These are phyloP conservation scores for Gamarada debralockiae DNA, from an alignment of 495 filamentous ascomycete genomes.

Conservation along the genomic window DNA sequence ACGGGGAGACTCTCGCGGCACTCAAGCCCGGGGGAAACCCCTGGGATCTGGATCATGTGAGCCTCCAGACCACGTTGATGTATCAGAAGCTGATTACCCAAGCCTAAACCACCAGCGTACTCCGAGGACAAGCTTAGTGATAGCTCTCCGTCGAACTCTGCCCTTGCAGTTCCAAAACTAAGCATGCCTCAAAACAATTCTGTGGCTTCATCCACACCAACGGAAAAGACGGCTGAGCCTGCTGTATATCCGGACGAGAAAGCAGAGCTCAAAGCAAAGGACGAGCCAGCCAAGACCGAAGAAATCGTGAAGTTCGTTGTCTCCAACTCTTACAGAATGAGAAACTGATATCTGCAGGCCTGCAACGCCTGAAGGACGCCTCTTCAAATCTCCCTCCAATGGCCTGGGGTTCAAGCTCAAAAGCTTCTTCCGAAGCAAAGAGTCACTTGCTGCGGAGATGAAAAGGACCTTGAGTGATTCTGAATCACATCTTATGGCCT, in stretches of 20 bases:
- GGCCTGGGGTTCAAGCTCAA: slow-evolving; percentile 18
- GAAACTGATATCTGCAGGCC: slow-evolving; percentile 9
- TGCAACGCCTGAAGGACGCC: slow-evolving; percentile 7
- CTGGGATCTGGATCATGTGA: not conserved
- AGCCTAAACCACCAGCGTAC: slow-evolving; percentile 17
- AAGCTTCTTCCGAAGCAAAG: slow-evolving; percentile 20
- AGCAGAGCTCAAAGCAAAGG: not conserved
- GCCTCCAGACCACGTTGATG: not conserved
- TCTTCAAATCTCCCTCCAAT: slow-evolving; percentile 17
- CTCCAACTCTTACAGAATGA: not conserved
- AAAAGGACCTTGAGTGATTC: slow-evolving; percentile 13
- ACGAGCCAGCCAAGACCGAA: not conserved
- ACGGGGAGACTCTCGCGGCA: too few relatives aligned
- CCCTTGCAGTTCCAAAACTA: not conserved
- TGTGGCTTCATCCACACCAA: not conserved
- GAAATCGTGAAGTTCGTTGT: slow-evolving; percentile 7
- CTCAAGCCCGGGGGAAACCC: too few relatives aligned
- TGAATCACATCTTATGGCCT: slow-evolving; percentile 15
- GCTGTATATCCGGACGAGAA: not conserved
- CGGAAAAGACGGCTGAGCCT: not conserved
- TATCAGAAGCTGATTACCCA: not conserved
- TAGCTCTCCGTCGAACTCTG: not conserved
- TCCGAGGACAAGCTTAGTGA: too few relatives aligned
- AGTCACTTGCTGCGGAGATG: slow-evolving; percentile 22
- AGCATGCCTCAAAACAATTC: not conserved